Evolutionary conservation across 1,284 basidiomycete species (phyloP), one percentile per base, ranked within the genome.

Genomic region (Puccinia coronata): DNA sequence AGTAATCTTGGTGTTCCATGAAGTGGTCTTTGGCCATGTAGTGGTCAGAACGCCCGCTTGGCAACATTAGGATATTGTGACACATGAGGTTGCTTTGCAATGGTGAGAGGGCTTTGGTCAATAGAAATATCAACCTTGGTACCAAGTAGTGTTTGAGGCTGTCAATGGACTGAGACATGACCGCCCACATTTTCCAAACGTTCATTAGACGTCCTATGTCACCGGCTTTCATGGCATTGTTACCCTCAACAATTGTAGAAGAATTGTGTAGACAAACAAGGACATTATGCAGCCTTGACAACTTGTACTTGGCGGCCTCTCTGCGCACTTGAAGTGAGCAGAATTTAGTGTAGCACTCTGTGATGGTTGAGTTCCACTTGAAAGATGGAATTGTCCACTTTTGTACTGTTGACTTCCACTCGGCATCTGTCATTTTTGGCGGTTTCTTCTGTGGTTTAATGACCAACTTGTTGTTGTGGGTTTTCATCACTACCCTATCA

Each of bases 1-100:
- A 67, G 39, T 67, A 67, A 34, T 61, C 61, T 5, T 75, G 53
- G 16, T 41, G 59, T 39, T 75, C 73, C 55, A 75, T n/a, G 23
- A 36, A 57, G 41, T 14, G 39, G 25, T 75, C 55, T 25, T 57
- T 75, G 34, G 51, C 53, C 28, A 75, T 31, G 36, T 28, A 75
- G 34, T 75, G 73, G 18, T 28, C 55, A 4, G 12, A 14, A n/a
- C 53, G 39, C 4, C 57, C 53, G 18, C 36, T 61, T 25, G 55
- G 57, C 39, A 55, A 59, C 2, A 75, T 31, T n/a, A 75, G 55
- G 14, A 75, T 18, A 4, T 36, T 36, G 41, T 75, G 73, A 1
- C 39, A 16, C 4, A 75, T 34, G 28, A 59, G 18, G 28, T 75
- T 75, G 39, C 51, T 59, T 16, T 61, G 34, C 2, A 18, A 25